Evolutionary conservation across 208 protist species (phyloP).

Genomic region (Novymonas esmeraldas): DNA sequence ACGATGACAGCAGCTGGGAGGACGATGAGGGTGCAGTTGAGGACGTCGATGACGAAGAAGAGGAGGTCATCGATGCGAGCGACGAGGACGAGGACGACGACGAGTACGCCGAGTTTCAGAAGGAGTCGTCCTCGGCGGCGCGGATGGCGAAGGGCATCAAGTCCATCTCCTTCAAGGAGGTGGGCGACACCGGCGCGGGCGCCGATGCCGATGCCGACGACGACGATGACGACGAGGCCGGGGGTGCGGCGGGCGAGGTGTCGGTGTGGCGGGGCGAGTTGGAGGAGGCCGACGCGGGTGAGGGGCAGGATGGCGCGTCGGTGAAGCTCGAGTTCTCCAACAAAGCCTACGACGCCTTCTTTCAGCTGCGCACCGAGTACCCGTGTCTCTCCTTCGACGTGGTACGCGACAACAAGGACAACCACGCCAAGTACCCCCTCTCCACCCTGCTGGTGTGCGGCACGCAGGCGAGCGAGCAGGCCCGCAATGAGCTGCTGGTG

Average conservation of each 20-base stretch:
- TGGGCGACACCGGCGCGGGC: slow-evolving; percentile 11
- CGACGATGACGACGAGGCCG: slow-evolving; percentile 40
- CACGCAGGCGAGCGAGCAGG: slow-evolving; percentile 92
- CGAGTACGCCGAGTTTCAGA: slow-evolving; percentile 83
- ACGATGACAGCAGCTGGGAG: slow-evolving; percentile 41
- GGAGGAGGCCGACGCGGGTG: slow-evolving; percentile 27
- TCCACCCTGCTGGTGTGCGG: slow-evolving; percentile 94
- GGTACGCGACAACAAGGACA: slow-evolving; percentile 60
- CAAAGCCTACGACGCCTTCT: slow-evolving; percentile 91
- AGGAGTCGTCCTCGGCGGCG: slow-evolving; percentile 41
- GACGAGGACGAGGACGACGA: slow-evolving; percentile 67
- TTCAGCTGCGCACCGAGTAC: slow-evolving; percentile 90
- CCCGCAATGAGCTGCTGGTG: slow-evolving; percentile 94
- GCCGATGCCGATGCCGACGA: slow-evolving; percentile 31
- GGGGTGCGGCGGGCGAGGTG: slow-evolving; percentile 29
- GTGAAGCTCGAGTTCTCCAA: slow-evolving; percentile 79
- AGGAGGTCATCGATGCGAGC: slow-evolving; percentile 65
- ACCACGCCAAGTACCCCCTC: slow-evolving; percentile 91
- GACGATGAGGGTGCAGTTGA: slow-evolving; percentile 39
- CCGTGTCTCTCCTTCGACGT: slow-evolving; percentile 90
- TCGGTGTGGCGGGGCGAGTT: slow-evolving; percentile 34
- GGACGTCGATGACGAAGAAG: slow-evolving; percentile 43
- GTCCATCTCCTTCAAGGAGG: slow-evolving; percentile 60
- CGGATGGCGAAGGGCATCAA: slow-evolving; percentile 44
- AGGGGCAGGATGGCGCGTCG: slow-evolving; percentile 18